Evolutionary conservation across 1,139 yeast genomes (phyloP), one percentile per base, ranked within the genome.

Genomic region (Saccharomyces hybrid): DNA sequence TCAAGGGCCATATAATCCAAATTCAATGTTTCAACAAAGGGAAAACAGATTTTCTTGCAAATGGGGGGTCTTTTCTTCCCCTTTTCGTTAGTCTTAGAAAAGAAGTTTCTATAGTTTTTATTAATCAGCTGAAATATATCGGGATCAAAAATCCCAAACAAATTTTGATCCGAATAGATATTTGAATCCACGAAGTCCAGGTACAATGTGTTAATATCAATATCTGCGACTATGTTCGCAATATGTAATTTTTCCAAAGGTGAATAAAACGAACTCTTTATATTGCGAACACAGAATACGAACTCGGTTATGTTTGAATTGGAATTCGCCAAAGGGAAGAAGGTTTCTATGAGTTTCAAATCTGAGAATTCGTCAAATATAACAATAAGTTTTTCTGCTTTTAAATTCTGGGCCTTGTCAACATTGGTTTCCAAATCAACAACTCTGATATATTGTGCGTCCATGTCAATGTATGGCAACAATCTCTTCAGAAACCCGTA

Each of bases 1-100:
- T 62, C 64, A 6, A 61, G 49, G 5, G 62, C 56, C 54, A 61
- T 46, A 47, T 61, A 61, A 54, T 60, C 57, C 52, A 60, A 52
- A 26, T 54, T 31, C 26, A 62, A 34, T 11, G 48, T 51, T 7
- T 47, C 16, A 20, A 56, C 51, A 23, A 52, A 16, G 38, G 64
- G 57, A 46, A 61, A 50, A 2, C 55, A 47, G 6, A 58, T 51
- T 41, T 56, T 55, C 14, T 53, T 52, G 48, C 56, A 54, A 47
- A 54, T 53, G 6, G 61, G 60, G 13, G 34, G 28, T 14, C 55
- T 44, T 51, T 53, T 48, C 20, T 38, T 38, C 44, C 44, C 44
- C n/a, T 38, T 6, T 38, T 38, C 38, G 32, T 44, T 25, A 25
- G 23, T 47, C 13, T 38, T 50, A 13, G 28, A 47, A 28, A 26